Evolutionary conservation across 306 rosid genomes (phyloP), one percentile per base, ranked within the genome.

Genomic region (Fagus sylvatica): DNA sequence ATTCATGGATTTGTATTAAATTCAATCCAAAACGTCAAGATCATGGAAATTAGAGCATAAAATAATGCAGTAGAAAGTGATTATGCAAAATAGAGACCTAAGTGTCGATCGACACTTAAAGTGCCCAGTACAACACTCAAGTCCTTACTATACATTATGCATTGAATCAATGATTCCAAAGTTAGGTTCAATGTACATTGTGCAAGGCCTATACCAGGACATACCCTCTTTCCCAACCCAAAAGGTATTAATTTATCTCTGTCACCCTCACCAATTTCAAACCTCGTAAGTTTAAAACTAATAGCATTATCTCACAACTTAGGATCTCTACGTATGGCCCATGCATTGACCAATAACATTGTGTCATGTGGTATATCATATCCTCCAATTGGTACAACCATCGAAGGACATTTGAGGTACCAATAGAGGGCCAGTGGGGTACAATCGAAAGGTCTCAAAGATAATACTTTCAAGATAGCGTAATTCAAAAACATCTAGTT

Each of bases 241-340:
- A 82, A 85, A 2, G 89, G 72, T 34, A 85, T 5, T 1, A 75
- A 13, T 72, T 79, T 85, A 1, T 43, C 34, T 3, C 51, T 39
- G 1, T 9, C 70, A 4, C 2, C 56, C 6, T 43, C 13, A 4
- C 65, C 73, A 0, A 68, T 68, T 13, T 8, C 51, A 33, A 73
- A 75, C 40, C 88, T 82, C 34, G 82, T 86, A 0, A 86, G 88
- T 16, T 51, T 82, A 8, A 85, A 85, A 64, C 40, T 64, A 1
- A 66, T 43, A 7, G 86, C 74, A 4, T 81, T 76, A 0, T 75
- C 84, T 86, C 88, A 85, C 4, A 67, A 7, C 5, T 5, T 41
- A 1, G 84, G 88, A 12, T 85, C 86, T 69, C 88, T 79, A 6
- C 82, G 88, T 34, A 85, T 37, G n/a, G 79, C 86, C 86, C 88